Conservation (phyloP, 495 filamentous ascomycete genomes). For the Neurospora sp. region DNA sequence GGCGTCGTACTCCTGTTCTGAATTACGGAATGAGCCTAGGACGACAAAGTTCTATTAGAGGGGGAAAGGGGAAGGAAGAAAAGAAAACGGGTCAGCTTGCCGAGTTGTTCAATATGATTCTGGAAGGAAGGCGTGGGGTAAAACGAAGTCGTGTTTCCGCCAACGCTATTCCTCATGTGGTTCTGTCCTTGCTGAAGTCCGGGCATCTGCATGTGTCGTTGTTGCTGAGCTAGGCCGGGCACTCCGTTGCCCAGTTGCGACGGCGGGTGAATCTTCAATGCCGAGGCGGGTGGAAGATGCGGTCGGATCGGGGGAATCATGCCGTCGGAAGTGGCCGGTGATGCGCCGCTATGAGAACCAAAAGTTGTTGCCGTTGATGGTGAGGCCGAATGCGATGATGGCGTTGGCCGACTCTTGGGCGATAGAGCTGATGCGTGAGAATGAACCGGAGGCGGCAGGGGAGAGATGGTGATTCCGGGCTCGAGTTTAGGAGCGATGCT, state of each 20-base stretch:
- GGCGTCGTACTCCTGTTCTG: conserved; percentile 99
- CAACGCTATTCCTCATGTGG: conserved; percentile 23
- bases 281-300: conserved; percentile 26
- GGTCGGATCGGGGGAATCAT: conserved; percentile 30
- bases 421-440: conserved; percentile 36
- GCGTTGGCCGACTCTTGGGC: conserved; percentile 65
- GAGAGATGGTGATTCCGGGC: conserved; percentile 39
- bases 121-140: conserved; percentile 77
- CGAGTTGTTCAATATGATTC: conserved; percentile 93
- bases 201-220: conserved; percentile 32
- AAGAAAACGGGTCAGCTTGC: conserved; percentile 68
- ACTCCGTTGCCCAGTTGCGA: conserved; percentile 18
- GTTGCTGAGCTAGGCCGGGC: conserved; percentile 37
- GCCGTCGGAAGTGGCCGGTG: conserved; percentile 52
- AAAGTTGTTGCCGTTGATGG: conserved; percentile 67
- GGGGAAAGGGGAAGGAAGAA: conserved; percentile 29
- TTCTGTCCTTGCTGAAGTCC: conserved; percentile 23
- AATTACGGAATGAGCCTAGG: conserved; percentile 71
- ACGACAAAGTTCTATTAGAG: conserved; percentile 63
- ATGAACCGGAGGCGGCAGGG: conserved; percentile 44
- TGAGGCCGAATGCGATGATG: conserved; percentile 72
- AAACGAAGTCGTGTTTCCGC: conserved; percentile 37
- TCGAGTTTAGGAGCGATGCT: conserved; percentile 65
- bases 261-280: conserved; percentile 31
- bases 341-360: conserved; percentile 58